Evolutionary conservation across 257 asterid species (phyloP).

Genomic region (Nicotiana knightiana): DNA sequence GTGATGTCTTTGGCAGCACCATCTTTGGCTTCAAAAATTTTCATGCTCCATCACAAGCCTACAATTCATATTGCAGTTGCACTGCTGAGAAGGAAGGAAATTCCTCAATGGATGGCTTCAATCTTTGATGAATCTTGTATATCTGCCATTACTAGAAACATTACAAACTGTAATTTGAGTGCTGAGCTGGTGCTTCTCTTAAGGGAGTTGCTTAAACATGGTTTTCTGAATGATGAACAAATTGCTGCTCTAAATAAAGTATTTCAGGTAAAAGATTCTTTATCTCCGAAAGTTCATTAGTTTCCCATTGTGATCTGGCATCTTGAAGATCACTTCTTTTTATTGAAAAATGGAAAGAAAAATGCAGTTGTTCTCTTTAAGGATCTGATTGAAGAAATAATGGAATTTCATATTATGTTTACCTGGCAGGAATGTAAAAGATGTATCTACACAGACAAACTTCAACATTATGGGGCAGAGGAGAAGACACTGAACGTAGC

Average conservation of each 20-base stretch:
- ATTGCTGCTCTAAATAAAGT: slow-evolving; percentile 46
- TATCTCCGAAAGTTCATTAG: background rate
- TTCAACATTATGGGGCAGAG: slow-evolving; percentile 22
- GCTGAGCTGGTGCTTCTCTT: slow-evolving; percentile 59
- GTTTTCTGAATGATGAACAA: slow-evolving; percentile 57
- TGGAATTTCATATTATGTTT: slow-evolving; percentile 7
- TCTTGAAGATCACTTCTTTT: background rate
- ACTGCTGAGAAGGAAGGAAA: slow-evolving; percentile 42
- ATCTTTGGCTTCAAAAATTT: slow-evolving; percentile 40
- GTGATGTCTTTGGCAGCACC: slow-evolving; percentile 67
- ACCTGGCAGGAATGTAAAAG: slow-evolving; percentile 56
- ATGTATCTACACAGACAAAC: slow-evolving; percentile 42
- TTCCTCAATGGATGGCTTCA: slow-evolving; percentile 56
- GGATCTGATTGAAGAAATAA: background rate
- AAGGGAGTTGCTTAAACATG: slow-evolving; percentile 55
- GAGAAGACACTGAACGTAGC: slow-evolving; percentile 17
- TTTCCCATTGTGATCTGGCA: background rate
- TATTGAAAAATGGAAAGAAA: background rate
- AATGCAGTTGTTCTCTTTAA: background rate
- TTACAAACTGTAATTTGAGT: slow-evolving; percentile 44
- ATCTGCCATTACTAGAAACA: slow-evolving; percentile 40
- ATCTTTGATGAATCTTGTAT: slow-evolving; percentile 59
- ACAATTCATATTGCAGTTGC: slow-evolving; percentile 56
- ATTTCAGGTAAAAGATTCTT: slow-evolving; percentile 56
- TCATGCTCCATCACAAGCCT: slow-evolving; percentile 54